Percentiles rank a stretch among this genome's conserved stretches.
Evolutionary conservation across 768 basidiomycete species (phyloP).

Genomic region (Sutorius australiensis): DNA sequence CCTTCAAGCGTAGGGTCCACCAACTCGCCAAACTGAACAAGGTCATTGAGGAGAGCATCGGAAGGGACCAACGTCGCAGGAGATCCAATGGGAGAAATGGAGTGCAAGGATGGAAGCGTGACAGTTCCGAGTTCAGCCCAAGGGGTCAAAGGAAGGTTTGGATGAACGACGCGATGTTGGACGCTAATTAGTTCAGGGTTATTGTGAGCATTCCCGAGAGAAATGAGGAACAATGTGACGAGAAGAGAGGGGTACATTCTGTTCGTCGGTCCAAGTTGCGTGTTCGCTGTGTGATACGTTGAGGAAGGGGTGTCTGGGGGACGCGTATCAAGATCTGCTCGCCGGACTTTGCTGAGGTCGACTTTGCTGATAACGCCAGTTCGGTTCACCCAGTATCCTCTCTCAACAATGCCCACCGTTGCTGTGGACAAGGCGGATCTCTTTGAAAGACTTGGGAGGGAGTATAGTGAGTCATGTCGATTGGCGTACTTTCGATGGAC

Average conservation of each 20-base stretch:
- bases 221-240: constrained; percentile 12
- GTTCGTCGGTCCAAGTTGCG: background rate
- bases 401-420: constrained; percentile 79
- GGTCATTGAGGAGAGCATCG: constrained; percentile 43
- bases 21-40: constrained; percentile 40
- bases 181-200: constrained; percentile 13
- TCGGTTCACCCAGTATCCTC: background rate
- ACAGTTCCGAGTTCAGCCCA: constrained; percentile 29
- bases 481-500: constrained; percentile 2
- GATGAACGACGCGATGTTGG: constrained; percentile 33
- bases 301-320: constrained; percentile 20
- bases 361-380: background rate
- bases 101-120: constrained; percentile 27
- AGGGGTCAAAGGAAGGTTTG: constrained; percentile 22
- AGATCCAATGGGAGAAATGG: constrained; percentile 33
- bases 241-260: constrained; percentile 8
- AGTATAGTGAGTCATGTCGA: constrained; percentile 59
- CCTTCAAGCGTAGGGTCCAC: constrained; percentile 37
- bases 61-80: constrained; percentile 36
- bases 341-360: background rate
- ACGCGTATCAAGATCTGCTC: background rate
- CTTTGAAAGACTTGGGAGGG: constrained; percentile 77
- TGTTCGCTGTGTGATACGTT: constrained; percentile 6
- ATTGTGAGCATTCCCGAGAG: constrained; percentile 11
- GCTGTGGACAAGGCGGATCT: constrained; percentile 95